Evolutionary conservation across 1,284 basidiomycete genomes (phyloP).

Genomic region (Trametes sp.): DNA sequence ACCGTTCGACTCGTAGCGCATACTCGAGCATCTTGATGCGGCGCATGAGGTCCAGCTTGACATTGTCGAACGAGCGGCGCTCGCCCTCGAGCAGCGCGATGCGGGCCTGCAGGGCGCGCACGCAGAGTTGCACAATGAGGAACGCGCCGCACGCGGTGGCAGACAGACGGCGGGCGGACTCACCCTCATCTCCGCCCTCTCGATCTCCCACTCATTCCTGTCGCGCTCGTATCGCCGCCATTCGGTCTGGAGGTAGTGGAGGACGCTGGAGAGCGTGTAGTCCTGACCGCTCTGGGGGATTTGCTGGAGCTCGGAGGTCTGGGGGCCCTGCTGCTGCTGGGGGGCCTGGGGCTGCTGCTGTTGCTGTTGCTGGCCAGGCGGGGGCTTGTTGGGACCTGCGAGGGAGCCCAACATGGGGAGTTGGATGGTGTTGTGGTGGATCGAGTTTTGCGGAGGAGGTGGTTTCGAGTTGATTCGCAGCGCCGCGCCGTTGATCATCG

Average conservation of each 20-base stretch:
- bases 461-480: constrained; percentile 39
- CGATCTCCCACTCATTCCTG: constrained; percentile 99
- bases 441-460: constrained; percentile 39
- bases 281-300: constrained; percentile 85
- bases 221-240: constrained; percentile 97
- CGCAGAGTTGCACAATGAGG: constrained; percentile 26
- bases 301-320: constrained; percentile 67
- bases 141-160: constrained; percentile 36
- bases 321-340: constrained; percentile 63
- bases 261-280: constrained; percentile 92
- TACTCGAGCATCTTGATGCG: constrained; percentile 99
- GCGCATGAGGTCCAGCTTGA: constrained; percentile 94
- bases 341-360: constrained; percentile 52
- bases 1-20: constrained; percentile 94
- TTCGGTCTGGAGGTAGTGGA: constrained; percentile 98
- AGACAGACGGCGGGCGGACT: constrained; percentile 36
- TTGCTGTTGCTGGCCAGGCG: constrained; percentile 51
- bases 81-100: constrained; percentile 99
- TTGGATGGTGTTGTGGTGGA: constrained; percentile 50
- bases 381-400: constrained; percentile 49
- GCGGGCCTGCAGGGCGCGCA: constrained; percentile 67
- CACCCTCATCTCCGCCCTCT: constrained; percentile 98
- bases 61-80: constrained; percentile 94
- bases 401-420: constrained; percentile 75
- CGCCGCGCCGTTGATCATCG: constrained; percentile 40